A percentile compares a stretch with the other conserved stretches of the same genome.
Evolutionary conservation across 2,329 filamentous ascomycete genomes (phyloP).

Genomic region (Talaromyces sp.): DNA sequence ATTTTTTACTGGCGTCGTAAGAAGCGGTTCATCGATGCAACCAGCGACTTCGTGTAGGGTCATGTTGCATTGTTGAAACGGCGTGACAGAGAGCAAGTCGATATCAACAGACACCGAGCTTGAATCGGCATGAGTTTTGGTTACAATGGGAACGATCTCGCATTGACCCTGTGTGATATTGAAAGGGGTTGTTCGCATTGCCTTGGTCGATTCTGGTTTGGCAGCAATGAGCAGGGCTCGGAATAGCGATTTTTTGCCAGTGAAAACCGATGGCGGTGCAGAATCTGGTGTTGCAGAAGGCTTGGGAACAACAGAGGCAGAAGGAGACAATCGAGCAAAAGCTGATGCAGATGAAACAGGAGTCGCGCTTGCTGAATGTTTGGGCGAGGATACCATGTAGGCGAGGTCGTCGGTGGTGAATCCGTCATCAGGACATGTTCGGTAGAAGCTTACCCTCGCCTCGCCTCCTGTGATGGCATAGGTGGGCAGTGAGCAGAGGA

Average conservation of each 20-base stretch:
- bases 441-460: constrained; percentile 12
- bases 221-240: constrained; percentile 3
- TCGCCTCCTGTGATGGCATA: constrained; percentile 5
- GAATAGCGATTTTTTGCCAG: constrained; percentile 6
- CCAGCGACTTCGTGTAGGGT: constrained; percentile 28
- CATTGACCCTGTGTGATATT: constrained; percentile 11
- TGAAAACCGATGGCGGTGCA: neutral
- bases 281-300: neutral
- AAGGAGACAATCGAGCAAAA: neutral
- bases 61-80: constrained; percentile 22
- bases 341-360: neutral
- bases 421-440: constrained; percentile 4
- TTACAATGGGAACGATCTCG: constrained; percentile 6
- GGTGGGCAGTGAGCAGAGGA: constrained; percentile 4
- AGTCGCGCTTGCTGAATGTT: neutral
- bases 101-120: constrained; percentile 7
- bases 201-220: neutral
- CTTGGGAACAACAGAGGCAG: neutral
- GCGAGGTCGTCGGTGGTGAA: constrained; percentile 2
- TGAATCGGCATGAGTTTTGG: constrained; percentile 4
- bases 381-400: neutral
- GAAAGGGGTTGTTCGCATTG: neutral
- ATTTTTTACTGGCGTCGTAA: constrained; percentile 18
- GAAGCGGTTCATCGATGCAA: constrained; percentile 24
- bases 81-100: constrained; percentile 2